Percentiles rank a stretch among this genome's conserved stretches.
Conservation (phyloP, 2,329 filamentous ascomycete genomes). For the Cryphonectria nitschkei region DNA sequence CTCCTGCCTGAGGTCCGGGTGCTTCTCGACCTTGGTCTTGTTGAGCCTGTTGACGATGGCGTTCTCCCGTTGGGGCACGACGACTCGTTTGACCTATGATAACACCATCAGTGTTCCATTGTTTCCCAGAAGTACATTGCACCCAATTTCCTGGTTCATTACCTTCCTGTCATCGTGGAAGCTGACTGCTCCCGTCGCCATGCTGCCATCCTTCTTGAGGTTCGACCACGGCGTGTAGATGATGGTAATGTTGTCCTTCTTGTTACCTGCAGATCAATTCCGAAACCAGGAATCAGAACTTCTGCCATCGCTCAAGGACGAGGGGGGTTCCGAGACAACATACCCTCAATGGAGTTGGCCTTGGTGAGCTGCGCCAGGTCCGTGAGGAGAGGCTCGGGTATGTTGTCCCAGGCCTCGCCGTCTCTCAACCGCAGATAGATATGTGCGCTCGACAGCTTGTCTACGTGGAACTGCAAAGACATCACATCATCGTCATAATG, state of each 20-base stretch:
- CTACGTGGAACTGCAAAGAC: constrained; percentile 79
- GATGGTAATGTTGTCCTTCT: constrained; percentile 95
- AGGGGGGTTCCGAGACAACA: constrained; percentile 23
- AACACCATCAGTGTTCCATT: neutral
- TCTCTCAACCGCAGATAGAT: constrained; percentile 88
- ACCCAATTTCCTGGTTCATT: neutral
- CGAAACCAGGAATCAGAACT: neutral
- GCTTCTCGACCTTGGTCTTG: constrained; percentile 90
- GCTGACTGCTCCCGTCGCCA: constrained; percentile 92
- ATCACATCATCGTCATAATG: too few relatives aligned
- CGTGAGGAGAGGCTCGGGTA: constrained; percentile 73
- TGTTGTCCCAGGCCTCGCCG: constrained; percentile 80
- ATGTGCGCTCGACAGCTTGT: constrained; percentile 95
- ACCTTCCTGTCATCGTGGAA: constrained; percentile 86
- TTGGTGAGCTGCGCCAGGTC: constrained; percentile 98
- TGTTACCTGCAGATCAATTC: constrained; percentile 70
- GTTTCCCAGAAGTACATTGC: neutral
- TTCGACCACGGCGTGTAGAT: constrained; percentile 98
- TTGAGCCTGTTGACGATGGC: constrained; percentile 95
- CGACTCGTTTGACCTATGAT: constrained; percentile 72
- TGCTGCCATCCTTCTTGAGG: constrained; percentile 90
- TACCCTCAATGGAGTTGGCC: constrained; percentile 96
- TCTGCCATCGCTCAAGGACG: neutral
- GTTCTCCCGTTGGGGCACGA: constrained; percentile 83
- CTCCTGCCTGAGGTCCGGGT: constrained; percentile 81